Evolutionary conservation across 306 rosid genomes (phyloP).

Genomic region (Vigna reflexopilosa): DNA sequence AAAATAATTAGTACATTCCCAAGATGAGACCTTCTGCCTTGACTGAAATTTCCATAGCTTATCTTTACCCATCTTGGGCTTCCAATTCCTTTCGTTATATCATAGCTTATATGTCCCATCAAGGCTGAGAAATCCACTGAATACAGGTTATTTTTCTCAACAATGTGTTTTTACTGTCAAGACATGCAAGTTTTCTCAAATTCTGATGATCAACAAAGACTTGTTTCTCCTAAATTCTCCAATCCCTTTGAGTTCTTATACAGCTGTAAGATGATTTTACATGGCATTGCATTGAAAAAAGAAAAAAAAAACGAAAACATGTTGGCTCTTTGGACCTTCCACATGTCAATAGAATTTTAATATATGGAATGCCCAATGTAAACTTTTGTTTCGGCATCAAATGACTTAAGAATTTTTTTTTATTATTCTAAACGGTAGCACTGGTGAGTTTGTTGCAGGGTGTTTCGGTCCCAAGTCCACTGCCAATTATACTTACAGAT

Average conservation of each 20-base stretch:
- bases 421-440: not conserved
- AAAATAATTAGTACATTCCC: not conserved
- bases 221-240: not conserved
- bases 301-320: not conserved
- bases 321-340: slow-evolving; percentile 4
- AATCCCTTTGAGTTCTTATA: slow-evolving; percentile 15
- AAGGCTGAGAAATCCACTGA: slow-evolving; percentile 4
- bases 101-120: not conserved
- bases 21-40: not conserved
- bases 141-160: not conserved
- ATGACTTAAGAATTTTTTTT: not conserved
- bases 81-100: slow-evolving; percentile 21
- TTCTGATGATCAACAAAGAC: slow-evolving; percentile 25
- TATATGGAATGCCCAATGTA: not conserved
- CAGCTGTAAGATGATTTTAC: slow-evolving; percentile 4
- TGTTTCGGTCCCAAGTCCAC: slow-evolving; percentile 18
- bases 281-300: not conserved
- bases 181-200: slow-evolving; percentile 5
- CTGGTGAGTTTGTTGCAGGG: slow-evolving; percentile 21
- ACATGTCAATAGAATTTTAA: not conserved
- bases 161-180: not conserved
- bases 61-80: slow-evolving; percentile 9
- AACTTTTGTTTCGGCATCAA: slow-evolving; percentile 14
- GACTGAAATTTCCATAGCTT: not conserved
- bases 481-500: not conserved